Evolutionary conservation across 208 protist species (phyloP).

Genomic region (Crithidia brevicula): DNA sequence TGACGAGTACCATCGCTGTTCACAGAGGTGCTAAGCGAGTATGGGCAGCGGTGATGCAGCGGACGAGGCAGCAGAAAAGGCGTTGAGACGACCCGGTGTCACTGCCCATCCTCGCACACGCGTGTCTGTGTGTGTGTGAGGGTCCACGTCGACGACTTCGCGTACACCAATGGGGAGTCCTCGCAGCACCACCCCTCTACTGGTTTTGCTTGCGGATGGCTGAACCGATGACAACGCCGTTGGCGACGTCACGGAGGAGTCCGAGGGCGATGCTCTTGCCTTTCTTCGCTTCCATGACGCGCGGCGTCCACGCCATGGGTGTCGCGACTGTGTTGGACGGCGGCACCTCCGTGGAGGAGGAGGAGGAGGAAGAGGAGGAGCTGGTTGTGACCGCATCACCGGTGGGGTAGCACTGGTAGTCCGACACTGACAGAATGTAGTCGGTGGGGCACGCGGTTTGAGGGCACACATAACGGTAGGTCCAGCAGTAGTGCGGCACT

Average conservation of each 20-base stretch:
- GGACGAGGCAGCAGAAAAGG: not conserved
- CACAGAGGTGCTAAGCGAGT: not conserved
- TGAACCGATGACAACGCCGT: conserved; percentile 3
- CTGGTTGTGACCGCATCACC: not conserved
- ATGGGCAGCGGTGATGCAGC: not conserved
- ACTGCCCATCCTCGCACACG: not conserved
- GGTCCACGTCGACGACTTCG: not conserved
- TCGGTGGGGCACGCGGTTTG: conserved; percentile 17
- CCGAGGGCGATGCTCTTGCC: not conserved
- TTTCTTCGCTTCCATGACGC: not conserved
- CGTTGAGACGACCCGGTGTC: not conserved
- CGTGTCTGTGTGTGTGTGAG: not conserved
- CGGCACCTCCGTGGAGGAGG: not conserved
- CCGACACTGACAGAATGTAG: not conserved
- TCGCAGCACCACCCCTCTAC: not conserved
- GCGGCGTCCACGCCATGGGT: conserved; percentile 5
- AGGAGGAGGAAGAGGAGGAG: not conserved
- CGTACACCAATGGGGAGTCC: not conserved
- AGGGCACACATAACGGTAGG: conserved; percentile 47
- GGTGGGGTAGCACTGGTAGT: conserved; percentile 10
- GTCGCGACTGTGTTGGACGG: not conserved
- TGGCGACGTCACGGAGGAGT: not conserved
- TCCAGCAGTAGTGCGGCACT: conserved; percentile 38
- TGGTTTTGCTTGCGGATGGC: conserved; percentile 3
- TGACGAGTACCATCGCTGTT: no score